Base-by-base conservation (phyloP, 331 rosid genomes). In the Acacia pycnantha region DNA sequence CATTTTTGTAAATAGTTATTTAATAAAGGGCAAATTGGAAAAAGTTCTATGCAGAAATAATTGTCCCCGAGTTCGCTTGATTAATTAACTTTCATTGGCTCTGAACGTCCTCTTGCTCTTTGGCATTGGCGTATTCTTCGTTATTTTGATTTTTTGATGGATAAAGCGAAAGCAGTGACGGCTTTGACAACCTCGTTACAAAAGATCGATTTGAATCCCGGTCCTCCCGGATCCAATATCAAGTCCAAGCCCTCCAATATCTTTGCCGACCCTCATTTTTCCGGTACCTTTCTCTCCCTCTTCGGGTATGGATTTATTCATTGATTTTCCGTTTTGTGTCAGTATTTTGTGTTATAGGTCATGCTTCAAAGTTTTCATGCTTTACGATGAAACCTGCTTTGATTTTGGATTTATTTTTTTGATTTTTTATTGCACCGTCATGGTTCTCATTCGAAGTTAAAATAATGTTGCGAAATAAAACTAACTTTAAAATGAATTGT, bases 201-300 rank as follows among this genome's bases (percentile, higher is more conserved):
- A 73, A 87, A 81, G 67, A 88, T 87, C 33, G 24, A 89, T 81
- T 83, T 87, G 78, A 87, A 89, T 82, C 73, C 87, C 3, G 19
- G 74, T 69, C 82, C 82, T 80, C 75, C 87, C 4, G 19, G 74
- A 69, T 84, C 85, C 71, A 73, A 81, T 61, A 3, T 59, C 82
- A 88, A 83, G 11, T 11, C 81, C 65, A 88, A 88, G n/a, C 31
- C 84, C 50, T 82, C 80, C 78, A 21, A 37, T 46, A 0, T 77
- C 50, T 61, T 79, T 73, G 31, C 70, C 48, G 73, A 51, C 72
- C 67, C 68, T 64, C 84, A 82, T 74, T 76, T 85, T 62, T 44
- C 53, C 59, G 85, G 92, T 87, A 78, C 69, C 18, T 74, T 56
- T 33, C 58, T 16, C 11, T 72, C 31, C 79, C 47, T 62, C 22